Base-by-base conservation (phyloP, 1,284 basidiomycete species). In the Cutaneotrichosporon curvatum region DNA sequence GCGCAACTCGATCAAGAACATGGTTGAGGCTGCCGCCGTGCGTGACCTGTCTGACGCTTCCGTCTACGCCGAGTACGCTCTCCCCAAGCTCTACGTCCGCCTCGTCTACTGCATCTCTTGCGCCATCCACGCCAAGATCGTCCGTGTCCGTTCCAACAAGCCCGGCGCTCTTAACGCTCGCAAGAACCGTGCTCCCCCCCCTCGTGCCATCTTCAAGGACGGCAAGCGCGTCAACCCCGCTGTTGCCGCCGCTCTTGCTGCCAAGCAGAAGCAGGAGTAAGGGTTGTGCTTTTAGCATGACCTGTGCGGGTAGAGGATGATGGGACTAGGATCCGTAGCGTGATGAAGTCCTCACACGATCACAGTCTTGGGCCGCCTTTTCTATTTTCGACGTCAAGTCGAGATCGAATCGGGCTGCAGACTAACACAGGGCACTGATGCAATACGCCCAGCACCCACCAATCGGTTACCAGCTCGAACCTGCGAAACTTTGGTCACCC, bases 21-120 rank as follows among this genome's bases (percentile, higher is more conserved):
- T 98, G 86, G 91, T 98, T 55, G 92, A 98, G 81, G 87, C 88
- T 67, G 94, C 94, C 50, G 94, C 94, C 56, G 87, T 98, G 63
- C 81, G 94, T 66, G 94, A 99, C 79, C 85, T 99, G 72, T 88
- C 84, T 71, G 95, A 98, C 68, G 92, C 94, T 43, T 87, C 84
- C 60, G 86, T 97, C 60, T 98, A 97, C 79, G 32, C 73, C 88
- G 95, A 98, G 78, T 98, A 98, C 76, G 83, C 82, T 50, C 84
- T 98, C 64, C 94, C 94, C 55, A 98, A 98, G 77, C 78, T 98
- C 59, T 98, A 99, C 82, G 87, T 96, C 80, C 96, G 97, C 84
- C 87, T 98, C 62, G 85, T 83, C 46, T 98, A 99, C 81, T 99
- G 94, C 74, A 86, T 99, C 55, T 97, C 92, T 50, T 99, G 95